These are phyloP conservation scores for Fennellomyces sp. DNA, from an alignment of 371 early-diverging fungal species.

Conservation along the genomic window DNA sequence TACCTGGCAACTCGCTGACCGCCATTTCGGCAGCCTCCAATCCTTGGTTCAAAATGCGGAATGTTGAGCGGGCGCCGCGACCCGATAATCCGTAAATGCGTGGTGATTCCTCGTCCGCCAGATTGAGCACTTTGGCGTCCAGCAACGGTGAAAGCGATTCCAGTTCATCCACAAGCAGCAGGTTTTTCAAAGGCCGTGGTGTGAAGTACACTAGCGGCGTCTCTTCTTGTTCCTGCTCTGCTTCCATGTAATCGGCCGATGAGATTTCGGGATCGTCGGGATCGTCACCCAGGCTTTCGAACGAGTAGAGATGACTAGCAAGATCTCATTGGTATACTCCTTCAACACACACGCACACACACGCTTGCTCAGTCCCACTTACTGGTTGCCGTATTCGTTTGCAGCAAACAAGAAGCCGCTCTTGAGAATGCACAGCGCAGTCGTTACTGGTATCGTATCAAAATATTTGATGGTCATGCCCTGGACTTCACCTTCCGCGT, in stretches of 20 bases:
- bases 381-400: conserved; percentile 92
- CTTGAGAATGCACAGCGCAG: conserved; percentile 84
- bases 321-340: too few relatives aligned
- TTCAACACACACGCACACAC: too few relatives aligned
- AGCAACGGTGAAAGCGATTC: conserved; percentile 85
- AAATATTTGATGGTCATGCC: conserved; percentile 89
- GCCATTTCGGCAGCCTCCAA: conserved; percentile 91
- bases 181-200: conserved; percentile 82
- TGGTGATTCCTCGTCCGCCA: conserved; percentile 91
- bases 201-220: conserved; percentile 69
- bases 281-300: conserved; percentile 92
- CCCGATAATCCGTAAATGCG: conserved; percentile 93
- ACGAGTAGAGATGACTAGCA: conserved; percentile 81
- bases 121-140: conserved; percentile 76
- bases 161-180: conserved; percentile 88
- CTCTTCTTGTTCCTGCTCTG: conserved; percentile 51
- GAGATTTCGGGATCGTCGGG: conserved; percentile 81
- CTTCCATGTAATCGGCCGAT: conserved; percentile 70
- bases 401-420: conserved; percentile 94
- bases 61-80: conserved; percentile 77
- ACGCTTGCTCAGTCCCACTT: conserved; percentile 45
- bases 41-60: conserved; percentile 92
- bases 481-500: conserved; percentile 66
- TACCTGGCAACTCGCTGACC: conserved; percentile 90
- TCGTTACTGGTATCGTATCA: conserved; percentile 89